These are phyloP conservation scores for Blastocystis sp. DNA, from an alignment of 352 stramenopile genomes.

Conservation along the genomic window DNA sequence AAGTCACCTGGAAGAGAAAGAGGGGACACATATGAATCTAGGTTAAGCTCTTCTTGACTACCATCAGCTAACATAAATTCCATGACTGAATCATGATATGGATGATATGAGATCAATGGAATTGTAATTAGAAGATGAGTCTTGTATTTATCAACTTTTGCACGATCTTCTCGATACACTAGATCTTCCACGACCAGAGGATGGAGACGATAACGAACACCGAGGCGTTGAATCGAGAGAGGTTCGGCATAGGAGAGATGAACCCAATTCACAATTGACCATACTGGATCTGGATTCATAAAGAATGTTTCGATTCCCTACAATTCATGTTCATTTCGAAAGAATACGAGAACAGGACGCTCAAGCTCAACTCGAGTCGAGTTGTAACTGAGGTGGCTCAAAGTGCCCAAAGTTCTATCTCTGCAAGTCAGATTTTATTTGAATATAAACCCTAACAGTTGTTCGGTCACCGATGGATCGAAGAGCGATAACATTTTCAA, in stretches of 20 bases:
- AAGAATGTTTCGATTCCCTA: conserved; percentile 58
- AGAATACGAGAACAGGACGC: conserved; percentile 16
- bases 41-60: no score
- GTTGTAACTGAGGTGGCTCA: conserved; percentile 57
- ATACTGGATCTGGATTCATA: conserved; percentile 52
- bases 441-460: not conserved
- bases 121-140: conserved; percentile 42
- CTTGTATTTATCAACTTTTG: conserved; percentile 58
- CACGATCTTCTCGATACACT: conserved; percentile 40
- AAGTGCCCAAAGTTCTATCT: not conserved
- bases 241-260: conserved; percentile 7
- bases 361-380: conserved; percentile 22
- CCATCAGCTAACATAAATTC: no score
- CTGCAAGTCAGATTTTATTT: not conserved
- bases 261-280: conserved; percentile 48
- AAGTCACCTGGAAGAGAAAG: no score
- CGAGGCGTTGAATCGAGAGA: conserved; percentile 37
- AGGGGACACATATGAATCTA: no score
- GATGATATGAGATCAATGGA: conserved; percentile 6
- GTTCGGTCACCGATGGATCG: not conserved
- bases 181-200: conserved; percentile 58
- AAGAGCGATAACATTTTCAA: conserved; percentile 53
- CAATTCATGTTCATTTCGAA: not conserved
- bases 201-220: conserved; percentile 55
- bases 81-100: not conserved